A percentile compares a stretch with the other conserved stretches of the same genome.
These are phyloP conservation scores for Suillus variegatus DNA, from an alignment of 768 basidiomycete genomes.

Conservation along the genomic window DNA sequence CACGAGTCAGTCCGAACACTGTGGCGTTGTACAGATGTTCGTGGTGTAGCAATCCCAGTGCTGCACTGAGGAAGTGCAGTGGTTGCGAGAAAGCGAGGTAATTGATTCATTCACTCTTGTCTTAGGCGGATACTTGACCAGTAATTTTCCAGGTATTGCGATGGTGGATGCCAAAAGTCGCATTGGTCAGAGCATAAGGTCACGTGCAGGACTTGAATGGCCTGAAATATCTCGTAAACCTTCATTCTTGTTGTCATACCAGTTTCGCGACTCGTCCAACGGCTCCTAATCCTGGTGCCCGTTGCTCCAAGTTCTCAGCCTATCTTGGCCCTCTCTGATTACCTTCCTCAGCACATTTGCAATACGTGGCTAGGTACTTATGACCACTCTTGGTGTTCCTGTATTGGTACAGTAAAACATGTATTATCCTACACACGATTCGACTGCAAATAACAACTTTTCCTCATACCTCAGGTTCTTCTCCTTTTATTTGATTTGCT, in stretches of 20 bases:
- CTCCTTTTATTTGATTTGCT: constrained; percentile 56
- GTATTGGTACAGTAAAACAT: constrained; percentile 1
- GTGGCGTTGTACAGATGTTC: constrained; percentile 62
- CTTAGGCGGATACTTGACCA: neutral
- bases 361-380: no score
- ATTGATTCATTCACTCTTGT: neutral
- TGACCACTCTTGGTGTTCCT: neutral
- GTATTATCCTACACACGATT: constrained; percentile 1
- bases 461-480: constrained; percentile 16
- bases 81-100: constrained; percentile 46
- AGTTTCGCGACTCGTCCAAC: neutral
- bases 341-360: neutral
- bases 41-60: constrained; percentile 66
- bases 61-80: constrained; percentile 52
- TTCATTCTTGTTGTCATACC: neutral
- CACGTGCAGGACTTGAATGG: constrained; percentile 15
- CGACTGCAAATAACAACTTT: neutral
- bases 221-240: neutral
- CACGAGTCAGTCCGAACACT: constrained; percentile 48
- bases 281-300: no score
- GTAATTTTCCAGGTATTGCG: constrained; percentile 42
- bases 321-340: neutral
- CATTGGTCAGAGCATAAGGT: constrained; percentile 42
- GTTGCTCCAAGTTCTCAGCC: neutral
- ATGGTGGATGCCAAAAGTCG: constrained; percentile 38